phyloP scores from a whole-genome alignment of 352 stramenopile species.

The Pythium phragmiticola region DNA sequence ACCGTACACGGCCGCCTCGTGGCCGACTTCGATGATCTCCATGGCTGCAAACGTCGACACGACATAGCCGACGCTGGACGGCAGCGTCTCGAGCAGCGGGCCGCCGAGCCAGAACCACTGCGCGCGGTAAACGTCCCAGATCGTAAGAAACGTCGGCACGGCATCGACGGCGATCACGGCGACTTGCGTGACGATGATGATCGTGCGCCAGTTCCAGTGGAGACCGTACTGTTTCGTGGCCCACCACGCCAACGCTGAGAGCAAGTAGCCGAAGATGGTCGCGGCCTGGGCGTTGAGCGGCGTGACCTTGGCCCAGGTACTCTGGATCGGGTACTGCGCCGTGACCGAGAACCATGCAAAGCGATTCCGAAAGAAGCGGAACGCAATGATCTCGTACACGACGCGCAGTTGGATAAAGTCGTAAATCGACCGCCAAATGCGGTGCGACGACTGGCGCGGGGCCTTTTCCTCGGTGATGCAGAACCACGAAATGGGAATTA shows the following conservation, averaged over 20 bases:
- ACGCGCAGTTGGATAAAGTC: conserved; percentile 27
- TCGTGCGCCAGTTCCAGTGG: conserved; percentile 30
- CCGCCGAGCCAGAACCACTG: conserved; percentile 33
- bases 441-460: conserved; percentile 12
- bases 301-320: conserved; percentile 30
- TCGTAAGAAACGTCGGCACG: conserved; percentile 30
- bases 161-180: conserved; percentile 27
- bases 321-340: conserved; percentile 27
- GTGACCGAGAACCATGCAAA: conserved; percentile 30
- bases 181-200: conserved; percentile 24
- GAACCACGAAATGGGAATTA: conserved; percentile 16
- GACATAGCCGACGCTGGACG: conserved; percentile 26
- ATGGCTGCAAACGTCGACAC: conserved; percentile 32
- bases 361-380: conserved; percentile 33
- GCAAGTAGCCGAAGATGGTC: conserved; percentile 20
- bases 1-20: conserved; percentile 36
- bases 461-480: conserved; percentile 26
- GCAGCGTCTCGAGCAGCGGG: conserved; percentile 29
- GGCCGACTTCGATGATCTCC: conserved; percentile 33
- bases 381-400: conserved; percentile 32
- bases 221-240: conserved; percentile 23
- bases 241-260: conserved; percentile 4
- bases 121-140: conserved; percentile 30
- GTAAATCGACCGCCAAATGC: conserved; percentile 12
- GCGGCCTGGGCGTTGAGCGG: conserved; percentile 31